Evolutionary conservation across 1,139 yeast species (phyloP).

Genomic region (Suhomyces chickasaworum): DNA sequence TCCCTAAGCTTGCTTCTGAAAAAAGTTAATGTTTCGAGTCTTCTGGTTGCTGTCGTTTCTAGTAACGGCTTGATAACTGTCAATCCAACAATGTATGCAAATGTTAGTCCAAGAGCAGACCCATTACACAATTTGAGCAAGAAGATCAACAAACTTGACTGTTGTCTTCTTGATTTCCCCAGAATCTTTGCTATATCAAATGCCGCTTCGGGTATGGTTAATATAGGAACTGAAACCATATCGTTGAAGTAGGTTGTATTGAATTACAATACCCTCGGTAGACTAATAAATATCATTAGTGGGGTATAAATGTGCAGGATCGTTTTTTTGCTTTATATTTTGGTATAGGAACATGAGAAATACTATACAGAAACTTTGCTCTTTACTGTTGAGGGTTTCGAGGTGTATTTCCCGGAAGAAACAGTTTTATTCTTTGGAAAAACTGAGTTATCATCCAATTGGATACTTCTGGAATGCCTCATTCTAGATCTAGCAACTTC

Average conservation of each 20-base stretch:
- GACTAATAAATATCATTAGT: background rate
- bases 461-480: background rate
- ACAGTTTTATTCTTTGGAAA: background rate
- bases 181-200: constrained; percentile 35
- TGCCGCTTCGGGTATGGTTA: constrained; percentile 49
- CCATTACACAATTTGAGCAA: constrained; percentile 38
- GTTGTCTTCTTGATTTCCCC: constrained; percentile 15
- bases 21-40: constrained; percentile 39
- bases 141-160: constrained; percentile 32
- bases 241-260: background rate
- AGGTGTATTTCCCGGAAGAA: too few relatives aligned
- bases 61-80: constrained; percentile 41
- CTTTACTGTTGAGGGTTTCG: too few relatives aligned
- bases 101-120: constrained; percentile 35
- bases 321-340: too few relatives aligned
- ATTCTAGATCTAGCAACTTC: background rate
- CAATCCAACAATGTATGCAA: constrained; percentile 36
- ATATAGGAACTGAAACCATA: constrained; percentile 28
- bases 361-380: too few relatives aligned
- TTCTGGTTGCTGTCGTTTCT: constrained; percentile 32
- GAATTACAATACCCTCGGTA: constrained; percentile 3
- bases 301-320: background rate
- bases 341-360: background rate
- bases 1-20: constrained; percentile 40
- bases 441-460: background rate